Base-by-base conservation (phyloP, 2,329 filamentous ascomycete species). In the Fusarium sp. region DNA sequence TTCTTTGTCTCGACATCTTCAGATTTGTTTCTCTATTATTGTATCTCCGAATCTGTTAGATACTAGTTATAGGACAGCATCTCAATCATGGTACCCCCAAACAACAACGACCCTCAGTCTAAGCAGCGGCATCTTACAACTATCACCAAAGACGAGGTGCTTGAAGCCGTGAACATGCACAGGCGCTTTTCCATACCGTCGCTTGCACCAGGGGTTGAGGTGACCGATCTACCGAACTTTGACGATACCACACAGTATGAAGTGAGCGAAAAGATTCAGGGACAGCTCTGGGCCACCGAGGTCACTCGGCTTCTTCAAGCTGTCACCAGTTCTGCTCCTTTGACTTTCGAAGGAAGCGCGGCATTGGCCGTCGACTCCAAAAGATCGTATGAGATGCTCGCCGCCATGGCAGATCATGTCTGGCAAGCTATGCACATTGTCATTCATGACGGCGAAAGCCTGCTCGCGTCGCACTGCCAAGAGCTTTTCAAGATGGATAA, bases 381-480 rank as follows among this genome's bases (percentile, higher is more conserved):
- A 16, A 5, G 40, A 0, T 45, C 40, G 6, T 45, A 45, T 2
- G 40, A 45, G 20, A 16, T 22, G 6, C 40, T 45, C 13, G 13
- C 40, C n/a, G 38, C 1, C 2, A 42, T 42, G n/a, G 38, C n/a
- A 6, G n/a, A 42, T 6, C n/a, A 22, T 20, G n/a, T 42, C 10
- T 42, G 38, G 38, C 38, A 42, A 20, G 38, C 38, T 13, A 2
- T 42, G 27, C 27, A 29, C 1, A 29, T 29, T 8, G 27, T 8
- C 27, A 29, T 29, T 9, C 7, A 9, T 29, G 27, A 42, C 10
- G 38, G 38, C n/a, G 38, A 42, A 4, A 22, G 38, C 10, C n/a
- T 42, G 4, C 5, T 42, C 38, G n/a, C 38, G n/a, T 2, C 6
- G 10, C 1, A 42, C n/a, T 0, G 1, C 9, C 0, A 42, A 13